Percentiles rank a stretch among this genome's conserved stretches.
phyloP scores from a whole-genome alignment of 176 grass and related monocot genomes.

The Cocos nucifera region DNA sequence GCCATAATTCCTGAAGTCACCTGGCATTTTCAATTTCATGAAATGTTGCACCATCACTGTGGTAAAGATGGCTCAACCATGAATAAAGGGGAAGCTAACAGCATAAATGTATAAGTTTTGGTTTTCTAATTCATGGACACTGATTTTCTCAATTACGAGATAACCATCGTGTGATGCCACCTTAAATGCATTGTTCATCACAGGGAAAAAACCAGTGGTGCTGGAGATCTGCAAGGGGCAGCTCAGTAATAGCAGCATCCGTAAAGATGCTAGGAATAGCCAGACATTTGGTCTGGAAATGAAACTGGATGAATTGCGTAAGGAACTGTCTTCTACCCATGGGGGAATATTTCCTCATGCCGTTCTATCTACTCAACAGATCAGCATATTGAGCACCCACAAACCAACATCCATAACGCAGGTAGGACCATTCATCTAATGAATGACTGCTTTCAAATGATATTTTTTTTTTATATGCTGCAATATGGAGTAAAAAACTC shows the following conservation, averaged over 20 bases:
- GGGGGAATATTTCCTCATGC: conserved; percentile 66
- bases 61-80: no score
- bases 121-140: no score
- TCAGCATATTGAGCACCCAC: conserved; percentile 40
- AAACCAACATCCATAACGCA: conserved; percentile 49
- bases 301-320: conserved; percentile 62
- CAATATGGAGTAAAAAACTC: background rate
- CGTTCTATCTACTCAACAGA: conserved; percentile 60
- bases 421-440: conserved; percentile 32
- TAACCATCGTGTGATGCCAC: no score
- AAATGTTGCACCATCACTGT: no score
- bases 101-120: no score
- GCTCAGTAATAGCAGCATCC: conserved; percentile 11
- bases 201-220: conserved; percentile 59
- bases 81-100: no score
- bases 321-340: conserved; percentile 41
- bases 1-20: no score
- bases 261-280: conserved; percentile 39
- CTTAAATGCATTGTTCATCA: no score
- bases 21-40: no score
- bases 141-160: no score
- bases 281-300: conserved; percentile 48
- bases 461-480: background rate
- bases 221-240: conserved; percentile 32
- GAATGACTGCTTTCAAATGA: background rate